Evolutionary conservation across 2,329 filamentous ascomycete genomes (phyloP).

Genomic region (Colletotrichum coccodes): DNA sequence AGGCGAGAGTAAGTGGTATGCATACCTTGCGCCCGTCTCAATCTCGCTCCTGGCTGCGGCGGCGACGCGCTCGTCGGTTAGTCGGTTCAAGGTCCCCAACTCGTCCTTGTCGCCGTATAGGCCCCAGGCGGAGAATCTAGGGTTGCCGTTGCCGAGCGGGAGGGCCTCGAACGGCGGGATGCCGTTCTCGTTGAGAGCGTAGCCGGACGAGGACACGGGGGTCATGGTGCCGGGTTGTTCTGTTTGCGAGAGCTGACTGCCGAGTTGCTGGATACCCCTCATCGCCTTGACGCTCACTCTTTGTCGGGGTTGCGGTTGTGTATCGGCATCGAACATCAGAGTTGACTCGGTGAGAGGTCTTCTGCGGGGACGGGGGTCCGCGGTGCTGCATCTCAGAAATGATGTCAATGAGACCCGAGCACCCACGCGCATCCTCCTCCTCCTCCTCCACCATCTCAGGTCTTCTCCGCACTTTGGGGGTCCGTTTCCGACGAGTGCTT

Average conservation of each 20-base stretch:
- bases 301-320: not conserved
- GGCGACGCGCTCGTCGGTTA: slow-evolving; percentile 64
- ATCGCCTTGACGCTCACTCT: not conserved
- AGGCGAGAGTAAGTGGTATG: not conserved
- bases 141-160: slow-evolving; percentile 56
- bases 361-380: not conserved
- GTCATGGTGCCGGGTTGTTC: not conserved
- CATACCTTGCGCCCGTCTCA: slow-evolving; percentile 60
- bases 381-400: not conserved
- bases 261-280: slow-evolving; percentile 16
- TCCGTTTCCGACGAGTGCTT: no score
- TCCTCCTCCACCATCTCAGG: no score
- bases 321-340: no score
- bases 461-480: not conserved
- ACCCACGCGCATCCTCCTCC: not conserved
- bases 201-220: not conserved
- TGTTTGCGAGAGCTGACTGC: not conserved
- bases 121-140: slow-evolving; percentile 55
- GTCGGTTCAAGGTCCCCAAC: slow-evolving; percentile 69
- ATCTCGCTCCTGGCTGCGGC: slow-evolving; percentile 63
- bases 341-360: not conserved
- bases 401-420: not conserved
- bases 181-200: slow-evolving; percentile 47
- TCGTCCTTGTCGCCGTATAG: slow-evolving; percentile 67
- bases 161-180: slow-evolving; percentile 59